These are phyloP conservation scores for Teratosphaeria nubilosa DNA, from an alignment of 2,329 filamentous ascomycete genomes.

Conservation along the genomic window DNA sequence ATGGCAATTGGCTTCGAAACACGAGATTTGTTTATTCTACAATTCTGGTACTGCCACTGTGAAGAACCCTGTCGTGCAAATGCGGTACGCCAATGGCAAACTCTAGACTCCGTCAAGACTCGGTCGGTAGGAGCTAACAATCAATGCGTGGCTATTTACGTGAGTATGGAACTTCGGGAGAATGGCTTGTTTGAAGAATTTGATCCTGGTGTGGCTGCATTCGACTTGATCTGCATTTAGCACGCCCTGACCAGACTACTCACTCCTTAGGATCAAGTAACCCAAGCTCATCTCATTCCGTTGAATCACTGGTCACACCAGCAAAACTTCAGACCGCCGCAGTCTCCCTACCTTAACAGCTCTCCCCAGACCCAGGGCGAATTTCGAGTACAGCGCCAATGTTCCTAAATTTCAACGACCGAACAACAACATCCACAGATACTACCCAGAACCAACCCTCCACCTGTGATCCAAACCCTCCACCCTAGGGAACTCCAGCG, in stretches of 20 bases:
- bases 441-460: neutral
- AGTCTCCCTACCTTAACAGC: neutral
- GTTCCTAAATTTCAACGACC: neutral
- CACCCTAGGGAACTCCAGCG: slow-evolving; percentile 1
- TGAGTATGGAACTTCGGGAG: too few species aligned
- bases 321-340: neutral
- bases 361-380: neutral
- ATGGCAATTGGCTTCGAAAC: too few species aligned
- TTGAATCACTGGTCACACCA: neutral
- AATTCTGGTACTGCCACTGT: too few species aligned
- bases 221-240: neutral
- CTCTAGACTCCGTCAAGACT: too few species aligned
- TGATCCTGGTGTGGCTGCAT: neutral
- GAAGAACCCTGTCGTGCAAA: too few species aligned
- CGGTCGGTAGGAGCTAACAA: too few species aligned
- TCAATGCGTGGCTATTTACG: too few species aligned
- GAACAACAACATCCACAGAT: neutral
- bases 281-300: too few species aligned
- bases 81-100: too few species aligned
- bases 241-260: neutral
- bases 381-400: neutral
- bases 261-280: too few species aligned
- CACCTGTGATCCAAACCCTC: slow-evolving; percentile 4
- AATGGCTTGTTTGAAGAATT: too few species aligned
- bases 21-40: too few species aligned